Percentiles rank a stretch among this genome's conserved stretches.
These are phyloP conservation scores for Notholithocarpus densiflorus DNA, from an alignment of 306 rosid genomes.

Conservation along the genomic window DNA sequence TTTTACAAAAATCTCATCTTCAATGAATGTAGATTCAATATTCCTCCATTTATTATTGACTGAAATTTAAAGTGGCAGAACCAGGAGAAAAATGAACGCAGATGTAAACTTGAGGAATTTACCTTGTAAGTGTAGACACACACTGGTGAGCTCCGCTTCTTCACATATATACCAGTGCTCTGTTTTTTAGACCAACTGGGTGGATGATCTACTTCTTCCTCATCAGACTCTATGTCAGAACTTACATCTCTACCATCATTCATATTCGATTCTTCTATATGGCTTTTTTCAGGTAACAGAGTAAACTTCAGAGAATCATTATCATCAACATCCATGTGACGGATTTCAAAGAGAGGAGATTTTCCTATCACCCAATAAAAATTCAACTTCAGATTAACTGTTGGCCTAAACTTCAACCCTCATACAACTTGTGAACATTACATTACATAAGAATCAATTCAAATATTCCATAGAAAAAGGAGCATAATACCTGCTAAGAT, in stretches of 20 bases:
- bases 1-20: background rate
- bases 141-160: constrained; percentile 58
- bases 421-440: constrained; percentile 1
- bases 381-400: constrained; percentile 10
- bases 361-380: constrained; percentile 46
- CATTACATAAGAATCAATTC: constrained; percentile 9
- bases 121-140: constrained; percentile 82
- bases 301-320: constrained; percentile 41
- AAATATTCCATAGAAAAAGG: constrained; percentile 9
- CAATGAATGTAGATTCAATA: background rate
- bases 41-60: background rate
- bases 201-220: constrained; percentile 39
- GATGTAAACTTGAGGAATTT: constrained; percentile 15
- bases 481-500: constrained; percentile 75
- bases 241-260: constrained; percentile 25
- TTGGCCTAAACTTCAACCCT: constrained; percentile 9
- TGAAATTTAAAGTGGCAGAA: background rate
- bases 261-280: constrained; percentile 32
- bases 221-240: constrained; percentile 44
- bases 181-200: constrained; percentile 39
- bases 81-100: background rate
- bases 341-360: constrained; percentile 79
- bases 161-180: constrained; percentile 40
- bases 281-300: constrained; percentile 39
- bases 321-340: constrained; percentile 56